Evolutionary conservation across 1,139 yeast genomes (phyloP).

Genomic region (Petasospora rhodanensis): DNA sequence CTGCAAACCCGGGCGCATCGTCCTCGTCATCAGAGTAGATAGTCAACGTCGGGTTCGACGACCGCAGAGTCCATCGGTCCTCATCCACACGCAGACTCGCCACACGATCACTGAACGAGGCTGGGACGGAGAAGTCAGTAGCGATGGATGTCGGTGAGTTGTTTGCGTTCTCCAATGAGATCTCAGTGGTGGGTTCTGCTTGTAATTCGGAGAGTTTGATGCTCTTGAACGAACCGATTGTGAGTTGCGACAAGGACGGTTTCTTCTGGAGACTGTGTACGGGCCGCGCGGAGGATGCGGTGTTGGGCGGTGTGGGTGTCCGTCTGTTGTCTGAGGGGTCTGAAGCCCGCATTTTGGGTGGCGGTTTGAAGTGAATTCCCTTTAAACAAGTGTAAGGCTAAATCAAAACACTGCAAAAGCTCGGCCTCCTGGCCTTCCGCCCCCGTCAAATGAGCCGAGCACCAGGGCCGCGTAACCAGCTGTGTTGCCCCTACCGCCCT

Average conservation of each 20-base stretch:
- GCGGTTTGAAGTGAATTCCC: too few species aligned
- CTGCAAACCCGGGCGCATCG: conserved; percentile 12
- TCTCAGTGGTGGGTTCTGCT: conserved; percentile 24
- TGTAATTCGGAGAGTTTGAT: conserved; percentile 20
- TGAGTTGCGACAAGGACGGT: conserved; percentile 22
- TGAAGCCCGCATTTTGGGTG: too few species aligned
- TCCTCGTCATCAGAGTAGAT: conserved; percentile 24
- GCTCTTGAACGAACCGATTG: conserved; percentile 15
- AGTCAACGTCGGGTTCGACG: conserved; percentile 25
- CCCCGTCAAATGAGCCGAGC: too few species aligned
- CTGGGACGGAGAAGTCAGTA: neutral
- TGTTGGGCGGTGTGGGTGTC: too few species aligned
- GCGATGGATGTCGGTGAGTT: too few species aligned
- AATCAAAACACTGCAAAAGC: too few species aligned
- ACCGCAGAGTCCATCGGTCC: conserved; percentile 21
- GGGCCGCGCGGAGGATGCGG: too few species aligned
- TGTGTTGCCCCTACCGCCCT: too few species aligned
- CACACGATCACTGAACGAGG: neutral
- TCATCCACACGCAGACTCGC: conserved; percentile 5
- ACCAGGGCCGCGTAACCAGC: too few species aligned
- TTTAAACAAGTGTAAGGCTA: too few species aligned
- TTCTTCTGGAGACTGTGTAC: conserved; percentile 13
- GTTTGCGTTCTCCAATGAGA: conserved; percentile 17
- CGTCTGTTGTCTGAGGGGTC: too few species aligned
- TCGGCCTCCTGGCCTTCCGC: too few species aligned